These are phyloP conservation scores for Gnomoniopsis sp. DNA, from an alignment of 2,329 filamentous ascomycete genomes.

Conservation along the genomic window DNA sequence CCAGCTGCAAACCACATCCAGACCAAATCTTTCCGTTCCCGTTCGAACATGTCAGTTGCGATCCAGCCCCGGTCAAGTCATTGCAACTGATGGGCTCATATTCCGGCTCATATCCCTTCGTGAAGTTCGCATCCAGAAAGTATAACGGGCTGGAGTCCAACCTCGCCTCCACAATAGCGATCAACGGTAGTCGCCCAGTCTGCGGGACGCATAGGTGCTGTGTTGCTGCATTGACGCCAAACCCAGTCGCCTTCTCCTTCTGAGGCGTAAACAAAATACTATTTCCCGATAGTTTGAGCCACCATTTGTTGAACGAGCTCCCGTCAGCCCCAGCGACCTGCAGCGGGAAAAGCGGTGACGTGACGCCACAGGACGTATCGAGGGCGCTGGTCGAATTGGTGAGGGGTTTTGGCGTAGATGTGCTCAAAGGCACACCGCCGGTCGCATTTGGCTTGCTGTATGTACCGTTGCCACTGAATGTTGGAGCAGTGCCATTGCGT, in stretches of 20 bases:
- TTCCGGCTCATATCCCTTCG: background rate
- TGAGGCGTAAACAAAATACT: conserved; percentile 7
- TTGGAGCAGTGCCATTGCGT: conserved; percentile 1
- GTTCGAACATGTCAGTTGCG: conserved; percentile 3
- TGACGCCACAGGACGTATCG: conserved; percentile 9
- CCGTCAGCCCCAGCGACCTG: conserved; percentile 5
- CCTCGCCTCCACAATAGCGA: conserved; percentile 10
- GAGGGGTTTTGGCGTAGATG: background rate
- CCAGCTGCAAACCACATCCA: conserved; percentile 11
- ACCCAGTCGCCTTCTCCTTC: conserved; percentile 7
- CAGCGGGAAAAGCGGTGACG: background rate
- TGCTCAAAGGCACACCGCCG: conserved; percentile 2
- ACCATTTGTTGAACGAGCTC: conserved; percentile 5
- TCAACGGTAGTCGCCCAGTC: background rate
- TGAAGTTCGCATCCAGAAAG: conserved; percentile 9
- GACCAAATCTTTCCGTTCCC: background rate
- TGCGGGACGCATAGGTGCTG: conserved; percentile 6
- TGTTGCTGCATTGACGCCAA: conserved; percentile 4
- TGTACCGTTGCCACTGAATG: conserved; percentile 8
- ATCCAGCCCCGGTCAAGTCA: background rate
- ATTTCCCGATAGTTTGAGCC: conserved; percentile 6
- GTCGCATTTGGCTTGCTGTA: conserved; percentile 2
- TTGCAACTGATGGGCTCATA: conserved; percentile 8
- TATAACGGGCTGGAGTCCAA: conserved; percentile 6
- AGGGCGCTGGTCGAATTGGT: background rate